Conservation (phyloP, 1,139 yeast species). For the Geotrichum phurueaensis region DNA sequence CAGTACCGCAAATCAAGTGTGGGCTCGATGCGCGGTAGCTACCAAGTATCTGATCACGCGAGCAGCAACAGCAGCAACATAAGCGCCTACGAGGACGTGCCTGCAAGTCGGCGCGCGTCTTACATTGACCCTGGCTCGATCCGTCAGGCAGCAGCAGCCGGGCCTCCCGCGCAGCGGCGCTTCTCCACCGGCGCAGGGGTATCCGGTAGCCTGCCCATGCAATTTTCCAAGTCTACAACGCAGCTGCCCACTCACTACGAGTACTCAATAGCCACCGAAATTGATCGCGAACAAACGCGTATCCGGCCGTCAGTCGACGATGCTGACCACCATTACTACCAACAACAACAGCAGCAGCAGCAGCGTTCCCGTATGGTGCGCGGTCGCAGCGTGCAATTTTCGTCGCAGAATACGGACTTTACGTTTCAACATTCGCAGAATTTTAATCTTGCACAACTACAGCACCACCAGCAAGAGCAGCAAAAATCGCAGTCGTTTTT, state of each 20-base stretch:
- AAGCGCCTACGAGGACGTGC: neutral
- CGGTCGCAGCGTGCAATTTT: neutral
- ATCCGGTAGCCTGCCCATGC: neutral
- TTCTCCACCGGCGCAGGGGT: neutral
- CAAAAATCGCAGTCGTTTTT: conserved; percentile 5
- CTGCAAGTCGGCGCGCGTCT: neutral
- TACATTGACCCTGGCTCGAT: neutral
- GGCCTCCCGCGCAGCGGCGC: neutral
- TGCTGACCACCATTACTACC: neutral
- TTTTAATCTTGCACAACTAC: neutral
- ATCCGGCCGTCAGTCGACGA: neutral
- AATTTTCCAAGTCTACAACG: neutral
- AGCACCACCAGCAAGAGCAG: neutral
- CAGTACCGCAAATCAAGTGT: neutral
- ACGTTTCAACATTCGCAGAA: neutral
- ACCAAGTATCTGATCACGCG: neutral
- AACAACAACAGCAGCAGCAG: neutral
- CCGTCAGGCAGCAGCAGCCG: neutral
- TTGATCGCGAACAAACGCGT: neutral
- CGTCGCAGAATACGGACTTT: neutral
- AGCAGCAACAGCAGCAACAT: neutral
- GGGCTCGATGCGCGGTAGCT: neutral
- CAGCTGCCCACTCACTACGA: neutral
- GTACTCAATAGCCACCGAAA: neutral
- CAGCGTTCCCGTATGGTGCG: too few relatives aligned